phyloP scores from a whole-genome alignment of 2,329 filamentous ascomycete species.

The Botrytis sinoallii region DNA sequence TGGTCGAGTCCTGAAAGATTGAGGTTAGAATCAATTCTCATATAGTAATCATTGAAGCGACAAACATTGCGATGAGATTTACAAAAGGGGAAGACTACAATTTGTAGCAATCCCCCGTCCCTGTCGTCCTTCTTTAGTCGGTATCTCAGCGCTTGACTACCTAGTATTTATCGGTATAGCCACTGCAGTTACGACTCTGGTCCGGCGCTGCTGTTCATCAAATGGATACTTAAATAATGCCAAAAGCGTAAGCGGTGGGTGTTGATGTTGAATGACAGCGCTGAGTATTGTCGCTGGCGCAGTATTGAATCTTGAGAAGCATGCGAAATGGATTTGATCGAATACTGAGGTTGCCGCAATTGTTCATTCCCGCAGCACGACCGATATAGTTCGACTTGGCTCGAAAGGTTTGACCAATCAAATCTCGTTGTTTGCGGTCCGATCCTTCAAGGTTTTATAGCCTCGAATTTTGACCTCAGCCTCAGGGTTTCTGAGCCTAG shows the following conservation, averaged over 20 bases:
- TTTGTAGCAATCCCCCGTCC: background rate
- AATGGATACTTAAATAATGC: background rate
- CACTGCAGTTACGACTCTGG: background rate
- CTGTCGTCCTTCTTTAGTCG: background rate
- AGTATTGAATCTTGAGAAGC: background rate
- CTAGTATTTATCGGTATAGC: background rate
- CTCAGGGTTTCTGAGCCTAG: background rate
- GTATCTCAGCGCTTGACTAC: background rate
- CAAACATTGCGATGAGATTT: background rate
- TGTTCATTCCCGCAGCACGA: background rate
- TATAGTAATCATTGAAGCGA: no score
- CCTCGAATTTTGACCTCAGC: background rate
- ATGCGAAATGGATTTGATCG: background rate
- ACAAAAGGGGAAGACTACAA: conserved; percentile 19
- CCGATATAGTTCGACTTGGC: background rate
- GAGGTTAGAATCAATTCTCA: background rate
- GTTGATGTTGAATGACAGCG: background rate
- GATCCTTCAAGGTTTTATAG: background rate
- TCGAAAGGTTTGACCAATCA: background rate
- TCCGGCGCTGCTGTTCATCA: background rate
- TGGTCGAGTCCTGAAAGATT: conserved; percentile 1
- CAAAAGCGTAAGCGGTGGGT: background rate
- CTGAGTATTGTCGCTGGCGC: background rate
- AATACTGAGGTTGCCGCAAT: background rate
- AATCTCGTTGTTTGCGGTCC: background rate